Evolutionary conservation across 1,284 basidiomycete genomes (phyloP).

Genomic region (Chalciporus piperatoides): DNA sequence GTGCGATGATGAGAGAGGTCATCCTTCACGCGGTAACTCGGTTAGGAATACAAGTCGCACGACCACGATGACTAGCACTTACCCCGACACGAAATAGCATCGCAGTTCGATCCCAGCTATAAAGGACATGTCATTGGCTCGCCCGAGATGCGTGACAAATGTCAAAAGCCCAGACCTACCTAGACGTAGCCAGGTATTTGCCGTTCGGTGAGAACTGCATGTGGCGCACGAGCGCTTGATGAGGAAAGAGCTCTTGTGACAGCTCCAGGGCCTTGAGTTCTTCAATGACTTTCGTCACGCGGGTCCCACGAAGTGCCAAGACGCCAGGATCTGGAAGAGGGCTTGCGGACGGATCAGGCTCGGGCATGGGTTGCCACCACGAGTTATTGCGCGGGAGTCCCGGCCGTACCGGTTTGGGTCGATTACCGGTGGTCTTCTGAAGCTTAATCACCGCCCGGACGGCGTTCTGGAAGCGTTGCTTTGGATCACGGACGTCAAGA

Average conservation of each 20-base stretch:
- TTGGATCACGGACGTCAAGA: slow-evolving; percentile 25
- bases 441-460: slow-evolving; percentile 30
- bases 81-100: slow-evolving; percentile 70
- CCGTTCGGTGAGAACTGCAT: slow-evolving; percentile 41
- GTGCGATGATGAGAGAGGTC: slow-evolving; percentile 58
- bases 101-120: slow-evolving; percentile 74
- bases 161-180: slow-evolving; percentile 13
- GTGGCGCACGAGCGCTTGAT: slow-evolving; percentile 37
- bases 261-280: slow-evolving; percentile 53
- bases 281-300: slow-evolving; percentile 54
- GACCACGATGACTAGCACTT: slow-evolving; percentile 22
- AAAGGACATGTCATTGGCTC: slow-evolving; percentile 11
- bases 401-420: slow-evolving; percentile 9
- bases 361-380: slow-evolving; percentile 28
- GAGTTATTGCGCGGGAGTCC: slow-evolving; percentile 26
- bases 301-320: slow-evolving; percentile 45
- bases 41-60: slow-evolving; percentile 8
- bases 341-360: slow-evolving; percentile 33
- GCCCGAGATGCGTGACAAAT: neutral
- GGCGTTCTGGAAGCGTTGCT: slow-evolving; percentile 32
- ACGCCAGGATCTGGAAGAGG: slow-evolving; percentile 39
- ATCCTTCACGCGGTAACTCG: slow-evolving; percentile 38
- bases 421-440: slow-evolving; percentile 29
- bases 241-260: slow-evolving; percentile 46
- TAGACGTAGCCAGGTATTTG: slow-evolving; percentile 38